These are phyloP conservation scores for Colletotrichum camelliae DNA, from an alignment of 2,329 filamentous ascomycete species.

Conservation along the genomic window DNA sequence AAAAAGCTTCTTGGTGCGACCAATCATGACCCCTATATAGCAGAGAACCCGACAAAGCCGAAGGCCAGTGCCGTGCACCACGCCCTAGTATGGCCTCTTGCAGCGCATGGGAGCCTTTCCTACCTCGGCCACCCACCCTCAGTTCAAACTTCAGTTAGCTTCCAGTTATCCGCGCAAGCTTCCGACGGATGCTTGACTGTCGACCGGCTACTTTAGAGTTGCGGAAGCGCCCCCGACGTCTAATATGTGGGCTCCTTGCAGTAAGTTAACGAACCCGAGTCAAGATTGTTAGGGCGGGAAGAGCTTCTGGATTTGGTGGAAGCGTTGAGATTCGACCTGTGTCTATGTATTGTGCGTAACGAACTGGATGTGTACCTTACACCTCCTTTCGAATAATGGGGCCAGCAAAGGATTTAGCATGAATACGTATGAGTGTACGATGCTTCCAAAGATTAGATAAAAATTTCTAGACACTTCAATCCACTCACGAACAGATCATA, in stretches of 20 bases:
- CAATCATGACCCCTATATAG: neutral
- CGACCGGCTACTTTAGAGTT: neutral
- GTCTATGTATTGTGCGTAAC: neutral
- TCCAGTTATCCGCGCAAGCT: neutral
- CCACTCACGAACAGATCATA: accelerated
- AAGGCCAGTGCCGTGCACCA: neutral
- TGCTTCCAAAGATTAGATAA: accelerated
- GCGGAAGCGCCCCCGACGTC: neutral
- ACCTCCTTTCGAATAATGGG: neutral
- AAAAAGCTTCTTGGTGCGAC: accelerated
- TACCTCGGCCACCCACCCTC: neutral
- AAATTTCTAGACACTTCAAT: neutral
- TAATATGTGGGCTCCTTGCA: accelerated
- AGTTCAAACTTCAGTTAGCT: neutral
- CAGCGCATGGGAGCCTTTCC: neutral
- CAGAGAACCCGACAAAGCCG: neutral
- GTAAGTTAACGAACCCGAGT: neutral
- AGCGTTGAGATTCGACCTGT: neutral
- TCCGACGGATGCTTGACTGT: neutral
- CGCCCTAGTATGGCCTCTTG: neutral
- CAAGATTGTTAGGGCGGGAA: accelerated
- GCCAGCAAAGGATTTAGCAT: neutral
- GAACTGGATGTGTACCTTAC: neutral
- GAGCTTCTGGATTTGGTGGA: neutral
- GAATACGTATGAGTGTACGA: accelerated